Evolutionary conservation across 2,329 filamentous ascomycete species (phyloP).

Genomic region (Hymenoscyphus repandus): DNA sequence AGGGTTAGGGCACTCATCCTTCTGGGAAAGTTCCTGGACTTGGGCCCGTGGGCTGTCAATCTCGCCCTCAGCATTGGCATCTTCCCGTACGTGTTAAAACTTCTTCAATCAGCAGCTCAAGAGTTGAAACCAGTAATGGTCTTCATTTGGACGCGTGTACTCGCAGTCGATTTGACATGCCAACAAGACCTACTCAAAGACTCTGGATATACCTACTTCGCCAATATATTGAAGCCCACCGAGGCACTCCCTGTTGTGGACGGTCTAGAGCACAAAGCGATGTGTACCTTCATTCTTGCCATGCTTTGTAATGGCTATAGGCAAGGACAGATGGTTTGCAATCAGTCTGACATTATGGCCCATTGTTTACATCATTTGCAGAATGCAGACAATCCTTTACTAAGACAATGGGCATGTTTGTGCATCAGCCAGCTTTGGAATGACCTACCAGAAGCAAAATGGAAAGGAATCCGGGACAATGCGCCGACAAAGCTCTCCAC

Average conservation of each 20-base stretch:
- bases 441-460: slow-evolving; percentile 88
- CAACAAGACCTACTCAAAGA: slow-evolving; percentile 94
- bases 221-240: slow-evolving; percentile 79
- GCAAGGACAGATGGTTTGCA: slow-evolving; percentile 85
- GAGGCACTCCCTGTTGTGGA: slow-evolving; percentile 82
- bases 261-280: slow-evolving; percentile 90
- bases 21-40: slow-evolving; percentile 86
- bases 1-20: slow-evolving; percentile 85
- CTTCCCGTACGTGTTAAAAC: slow-evolving; percentile 96
- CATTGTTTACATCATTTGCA: slow-evolving; percentile 79
- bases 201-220: slow-evolving; percentile 95
- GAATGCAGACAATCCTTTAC: slow-evolving; percentile 79
- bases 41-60: slow-evolving; percentile 98
- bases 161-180: slow-evolving; percentile 91
- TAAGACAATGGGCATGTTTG: slow-evolving; percentile 92
- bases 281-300: slow-evolving; percentile 96
- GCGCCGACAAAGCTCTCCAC: slow-evolving; percentile 74
- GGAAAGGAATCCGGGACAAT: slow-evolving; percentile 85
- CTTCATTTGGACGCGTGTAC: slow-evolving; percentile 95
- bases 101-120: slow-evolving; percentile 88
- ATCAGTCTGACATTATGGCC: slow-evolving; percentile 84
- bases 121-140: slow-evolving; percentile 99
- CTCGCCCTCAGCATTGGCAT: slow-evolving; percentile 96
- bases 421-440: slow-evolving; percentile 95
- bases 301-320: slow-evolving; percentile 96